Conservation (phyloP, 179 eudicot species). For the Sideroxylon spinosum region DNA sequence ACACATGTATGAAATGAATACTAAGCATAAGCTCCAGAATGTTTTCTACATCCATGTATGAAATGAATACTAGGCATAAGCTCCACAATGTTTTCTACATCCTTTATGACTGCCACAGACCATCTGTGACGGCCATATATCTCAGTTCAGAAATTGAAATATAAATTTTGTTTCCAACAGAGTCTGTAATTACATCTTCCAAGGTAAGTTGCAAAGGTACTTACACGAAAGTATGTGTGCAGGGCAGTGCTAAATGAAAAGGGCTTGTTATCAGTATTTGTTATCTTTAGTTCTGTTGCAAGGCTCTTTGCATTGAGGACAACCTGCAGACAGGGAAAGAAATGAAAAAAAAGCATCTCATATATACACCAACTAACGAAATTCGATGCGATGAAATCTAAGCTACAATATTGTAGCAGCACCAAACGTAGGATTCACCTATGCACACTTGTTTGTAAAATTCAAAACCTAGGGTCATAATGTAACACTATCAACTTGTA, state of each 20-base stretch:
- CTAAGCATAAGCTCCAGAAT: conserved; percentile 1
- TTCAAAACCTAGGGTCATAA: not conserved
- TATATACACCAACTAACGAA: not conserved
- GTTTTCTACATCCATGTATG: not conserved
- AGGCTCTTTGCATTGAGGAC: conserved; percentile 64
- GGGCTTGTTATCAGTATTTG: conserved; percentile 75
- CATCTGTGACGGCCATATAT: not conserved
- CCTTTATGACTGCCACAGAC: not conserved
- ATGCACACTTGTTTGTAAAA: too few relatives aligned
- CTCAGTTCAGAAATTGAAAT: not conserved
- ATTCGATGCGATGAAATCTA: not conserved
- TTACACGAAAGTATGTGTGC: conserved; percentile 88
- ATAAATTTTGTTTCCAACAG: not conserved
- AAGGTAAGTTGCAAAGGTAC: conserved; percentile 22
- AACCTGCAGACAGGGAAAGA: conserved; percentile 53
- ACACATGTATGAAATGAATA: not conserved
- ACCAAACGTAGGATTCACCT: not conserved
- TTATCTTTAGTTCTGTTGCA: conserved; percentile 70
- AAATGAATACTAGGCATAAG: not conserved
- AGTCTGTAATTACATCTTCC: not conserved
- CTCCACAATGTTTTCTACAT: conserved; percentile 3
- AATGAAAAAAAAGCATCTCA: conserved; percentile 6
- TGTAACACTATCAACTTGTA: not conserved
- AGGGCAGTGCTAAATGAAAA: conserved; percentile 86
- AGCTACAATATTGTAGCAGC: not conserved